Percentiles rank a stretch among this genome's conserved stretches.
These are phyloP conservation scores for Lanmaoa pseudosensibilis DNA, from an alignment of 768 basidiomycete species.

Conservation along the genomic window DNA sequence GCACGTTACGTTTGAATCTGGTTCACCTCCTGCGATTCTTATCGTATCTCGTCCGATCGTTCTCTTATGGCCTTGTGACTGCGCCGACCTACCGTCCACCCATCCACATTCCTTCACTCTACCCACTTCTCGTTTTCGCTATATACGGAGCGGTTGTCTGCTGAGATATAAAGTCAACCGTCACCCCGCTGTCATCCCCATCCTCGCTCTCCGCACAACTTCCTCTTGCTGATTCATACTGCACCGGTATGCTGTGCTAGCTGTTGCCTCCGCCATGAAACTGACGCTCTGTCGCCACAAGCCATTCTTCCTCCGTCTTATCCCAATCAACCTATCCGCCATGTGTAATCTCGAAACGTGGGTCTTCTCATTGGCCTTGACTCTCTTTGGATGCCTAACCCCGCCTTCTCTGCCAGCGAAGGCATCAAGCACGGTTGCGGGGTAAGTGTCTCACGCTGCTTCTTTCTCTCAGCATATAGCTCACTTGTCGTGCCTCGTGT, in stretches of 20 bases:
- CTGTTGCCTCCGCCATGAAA: neutral
- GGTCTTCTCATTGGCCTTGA: conserved; percentile 23
- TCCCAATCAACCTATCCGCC: conserved; percentile 12
- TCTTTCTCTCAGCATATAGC: neutral
- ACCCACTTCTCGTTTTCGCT: conserved; percentile 14
- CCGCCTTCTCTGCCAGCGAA: conserved; percentile 49
- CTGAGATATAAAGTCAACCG: conserved; percentile 35
- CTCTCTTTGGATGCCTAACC: conserved; percentile 26
- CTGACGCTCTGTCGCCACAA: conserved; percentile 5
- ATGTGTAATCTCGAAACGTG: conserved; percentile 64
- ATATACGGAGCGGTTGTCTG: conserved; percentile 15
- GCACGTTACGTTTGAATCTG: conserved; percentile 6
- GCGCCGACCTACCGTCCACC: conserved; percentile 6
- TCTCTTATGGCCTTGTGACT: conserved; percentile 34
- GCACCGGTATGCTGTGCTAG: conserved; percentile 19
- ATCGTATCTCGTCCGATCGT: conserved; percentile 34
- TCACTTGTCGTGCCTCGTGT: conserved; percentile 13
- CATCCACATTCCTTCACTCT: conserved; percentile 17
- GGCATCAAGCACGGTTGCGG: conserved; percentile 77
- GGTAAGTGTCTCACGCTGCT: conserved; percentile 34
- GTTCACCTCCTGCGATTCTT: conserved; percentile 21
- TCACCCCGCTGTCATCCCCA: conserved; percentile 12
- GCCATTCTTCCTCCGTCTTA: conserved; percentile 9
- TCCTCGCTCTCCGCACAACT: conserved; percentile 12
- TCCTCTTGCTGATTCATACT: conserved; percentile 8